Conservation (phyloP, 2,329 filamentous ascomycete species). For the Fragosphaeria purpurea region DNA sequence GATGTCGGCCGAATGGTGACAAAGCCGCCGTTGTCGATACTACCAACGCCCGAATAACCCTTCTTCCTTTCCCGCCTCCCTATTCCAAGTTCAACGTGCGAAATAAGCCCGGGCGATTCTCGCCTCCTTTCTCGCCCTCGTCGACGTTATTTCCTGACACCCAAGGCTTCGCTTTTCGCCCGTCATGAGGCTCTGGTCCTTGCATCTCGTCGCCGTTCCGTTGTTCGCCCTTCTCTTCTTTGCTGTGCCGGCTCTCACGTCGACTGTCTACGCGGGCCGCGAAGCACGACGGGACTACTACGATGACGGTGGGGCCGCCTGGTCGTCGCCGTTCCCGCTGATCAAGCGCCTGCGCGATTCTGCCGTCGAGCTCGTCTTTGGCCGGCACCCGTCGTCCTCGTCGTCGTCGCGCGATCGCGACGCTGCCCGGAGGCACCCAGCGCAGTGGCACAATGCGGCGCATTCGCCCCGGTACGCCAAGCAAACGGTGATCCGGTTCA, state of each 20-base stretch:
- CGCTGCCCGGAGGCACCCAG: too few relatives aligned
- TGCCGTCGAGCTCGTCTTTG: slow-evolving; percentile 1
- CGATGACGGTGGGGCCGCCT: not conserved
- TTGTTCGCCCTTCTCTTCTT: slow-evolving; percentile 2
- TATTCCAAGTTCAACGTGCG: too few relatives aligned
- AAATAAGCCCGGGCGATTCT: too few relatives aligned
- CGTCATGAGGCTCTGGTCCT: slow-evolving; percentile 3
- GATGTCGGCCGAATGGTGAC: not conserved
- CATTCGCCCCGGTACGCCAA: slow-evolving; percentile 49
- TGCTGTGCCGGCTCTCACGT: not conserved
- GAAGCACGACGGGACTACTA: not conserved
- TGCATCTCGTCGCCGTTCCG: not conserved
- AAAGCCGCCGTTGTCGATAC: not conserved
- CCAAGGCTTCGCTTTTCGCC: not conserved
- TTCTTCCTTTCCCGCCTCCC: too few relatives aligned
- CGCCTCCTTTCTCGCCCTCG: too few relatives aligned
- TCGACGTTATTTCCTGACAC: too few relatives aligned
- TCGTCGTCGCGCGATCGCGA: too few relatives aligned
- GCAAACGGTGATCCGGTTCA: slow-evolving; percentile 86
- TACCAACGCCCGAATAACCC: too few relatives aligned
- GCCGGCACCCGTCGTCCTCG: not conserved
- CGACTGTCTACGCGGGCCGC: not conserved
- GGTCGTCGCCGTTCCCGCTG: slow-evolving; percentile 30
- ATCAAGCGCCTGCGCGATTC: slow-evolving; percentile 40
- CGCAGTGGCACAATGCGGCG: slow-evolving; percentile 16